Conservation (phyloP, 768 basidiomycete species). For the Daedaleopsis sinensis region DNA sequence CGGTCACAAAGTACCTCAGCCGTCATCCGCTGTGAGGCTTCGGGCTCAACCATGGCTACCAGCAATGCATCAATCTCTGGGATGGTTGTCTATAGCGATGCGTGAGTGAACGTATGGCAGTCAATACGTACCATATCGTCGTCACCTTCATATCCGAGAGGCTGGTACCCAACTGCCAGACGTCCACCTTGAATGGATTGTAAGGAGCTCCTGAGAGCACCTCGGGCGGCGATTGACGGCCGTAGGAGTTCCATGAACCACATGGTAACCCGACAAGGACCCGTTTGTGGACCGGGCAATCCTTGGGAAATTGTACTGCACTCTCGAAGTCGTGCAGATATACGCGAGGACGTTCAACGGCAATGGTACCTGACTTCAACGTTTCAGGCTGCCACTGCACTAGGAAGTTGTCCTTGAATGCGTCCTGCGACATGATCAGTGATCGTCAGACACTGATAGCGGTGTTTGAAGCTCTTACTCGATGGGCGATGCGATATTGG, state of each 20-base stretch:
- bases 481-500: neutral
- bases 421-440: constrained; percentile 25
- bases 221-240: neutral
- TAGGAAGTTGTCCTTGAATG: constrained; percentile 36
- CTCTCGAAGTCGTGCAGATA: neutral
- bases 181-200: constrained; percentile 3
- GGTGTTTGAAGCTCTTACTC: neutral
- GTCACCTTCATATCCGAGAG: neutral
- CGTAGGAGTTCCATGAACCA: neutral
- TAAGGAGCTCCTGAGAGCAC: neutral
- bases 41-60: neutral
- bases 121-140: neutral
- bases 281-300: neutral
- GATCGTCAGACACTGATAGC: too few species aligned
- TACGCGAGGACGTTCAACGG: constrained; percentile 1
- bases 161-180: constrained; percentile 4
- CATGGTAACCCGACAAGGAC: neutral
- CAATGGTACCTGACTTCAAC: constrained; percentile 15
- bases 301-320: neutral
- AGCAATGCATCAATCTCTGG: neutral
- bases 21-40: neutral
- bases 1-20: neutral
- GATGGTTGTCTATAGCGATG: neutral
- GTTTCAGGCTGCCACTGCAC: constrained; percentile 37
- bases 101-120: too few species aligned